phyloP scores from a whole-genome alignment of 345 rosid species.

The Tarenaya hassleriana region DNA sequence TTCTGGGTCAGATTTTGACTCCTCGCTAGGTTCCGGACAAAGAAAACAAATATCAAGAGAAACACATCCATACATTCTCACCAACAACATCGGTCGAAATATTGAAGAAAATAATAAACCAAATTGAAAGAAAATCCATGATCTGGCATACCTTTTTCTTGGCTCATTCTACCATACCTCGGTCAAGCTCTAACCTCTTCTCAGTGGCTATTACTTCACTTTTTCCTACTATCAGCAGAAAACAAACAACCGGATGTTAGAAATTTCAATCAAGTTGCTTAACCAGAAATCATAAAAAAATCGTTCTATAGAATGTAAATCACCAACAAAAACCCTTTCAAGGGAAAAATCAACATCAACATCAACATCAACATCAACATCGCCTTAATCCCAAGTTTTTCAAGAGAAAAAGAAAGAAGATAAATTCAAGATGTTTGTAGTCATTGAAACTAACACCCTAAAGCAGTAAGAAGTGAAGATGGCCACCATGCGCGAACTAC shows the following conservation, averaged over 20 bases:
- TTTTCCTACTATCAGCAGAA: conserved; percentile 51
- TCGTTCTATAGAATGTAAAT: neutral
- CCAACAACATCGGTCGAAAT: conserved; percentile 7
- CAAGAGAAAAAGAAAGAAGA: neutral
- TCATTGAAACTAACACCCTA: neutral
- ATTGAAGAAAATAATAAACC: conserved; percentile 2
- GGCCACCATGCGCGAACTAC: neutral
- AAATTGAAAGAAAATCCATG: neutral
- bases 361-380: too few species aligned
- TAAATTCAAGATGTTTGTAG: neutral
- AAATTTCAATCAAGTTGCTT: conserved; percentile 5
- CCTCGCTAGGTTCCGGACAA: conserved; percentile 62
- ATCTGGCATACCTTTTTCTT: conserved; percentile 47
- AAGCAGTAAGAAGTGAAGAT: neutral
- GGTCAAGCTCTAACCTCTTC: conserved; percentile 83
- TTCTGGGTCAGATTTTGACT: conserved; percentile 57
- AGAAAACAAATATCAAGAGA: conserved; percentile 8
- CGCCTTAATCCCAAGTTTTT: too few species aligned
- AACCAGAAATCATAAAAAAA: neutral
- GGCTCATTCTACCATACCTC: conserved; percentile 54
- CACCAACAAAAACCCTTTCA: neutral
- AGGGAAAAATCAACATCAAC: neutral
- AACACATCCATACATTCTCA: conserved; percentile 1
- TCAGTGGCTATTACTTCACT: conserved; percentile 80
- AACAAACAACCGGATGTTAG: conserved; percentile 15